Evolutionary conservation across 805 yeast species (phyloP).

Genomic region (Metschnikowia lachancei): DNA sequence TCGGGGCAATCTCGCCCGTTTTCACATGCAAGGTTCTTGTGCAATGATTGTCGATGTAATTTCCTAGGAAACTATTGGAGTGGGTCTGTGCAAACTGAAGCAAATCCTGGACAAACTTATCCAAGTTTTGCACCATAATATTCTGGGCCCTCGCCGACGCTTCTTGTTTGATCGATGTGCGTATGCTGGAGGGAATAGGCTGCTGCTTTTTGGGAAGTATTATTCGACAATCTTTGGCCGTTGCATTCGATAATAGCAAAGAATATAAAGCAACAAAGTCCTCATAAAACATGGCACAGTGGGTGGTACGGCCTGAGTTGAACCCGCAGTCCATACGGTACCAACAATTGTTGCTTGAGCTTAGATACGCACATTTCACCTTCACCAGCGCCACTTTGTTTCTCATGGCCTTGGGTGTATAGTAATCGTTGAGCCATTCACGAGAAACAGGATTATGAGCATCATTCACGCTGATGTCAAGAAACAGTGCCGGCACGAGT

Average conservation of each 20-base stretch:
- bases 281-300: constrained; percentile 33
- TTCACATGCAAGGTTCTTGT: constrained; percentile 7
- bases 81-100: background rate
- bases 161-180: constrained; percentile 6
- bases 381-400: constrained; percentile 15
- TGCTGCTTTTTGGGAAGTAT: constrained; percentile 5
- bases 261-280: constrained; percentile 38
- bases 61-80: constrained; percentile 3
- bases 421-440: constrained; percentile 33
- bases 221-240: background rate
- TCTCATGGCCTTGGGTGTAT: background rate
- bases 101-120: constrained; percentile 9
- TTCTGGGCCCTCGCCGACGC: constrained; percentile 5
- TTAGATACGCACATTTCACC: constrained; percentile 30
- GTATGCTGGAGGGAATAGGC: background rate
- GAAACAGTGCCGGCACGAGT: constrained; percentile 39
- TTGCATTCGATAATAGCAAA: background rate
- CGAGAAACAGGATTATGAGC: constrained; percentile 29
- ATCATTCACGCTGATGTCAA: constrained; percentile 41
- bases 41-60: constrained; percentile 9
- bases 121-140: constrained; percentile 6
- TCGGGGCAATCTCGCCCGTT: constrained; percentile 1
- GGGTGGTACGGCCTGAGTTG: constrained; percentile 20
- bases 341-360: constrained; percentile 27
- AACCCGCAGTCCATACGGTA: constrained; percentile 31